Evolutionary conservation across 164 flowering plant genomes (phyloP).

Genomic region (Liquidambar formosana): DNA sequence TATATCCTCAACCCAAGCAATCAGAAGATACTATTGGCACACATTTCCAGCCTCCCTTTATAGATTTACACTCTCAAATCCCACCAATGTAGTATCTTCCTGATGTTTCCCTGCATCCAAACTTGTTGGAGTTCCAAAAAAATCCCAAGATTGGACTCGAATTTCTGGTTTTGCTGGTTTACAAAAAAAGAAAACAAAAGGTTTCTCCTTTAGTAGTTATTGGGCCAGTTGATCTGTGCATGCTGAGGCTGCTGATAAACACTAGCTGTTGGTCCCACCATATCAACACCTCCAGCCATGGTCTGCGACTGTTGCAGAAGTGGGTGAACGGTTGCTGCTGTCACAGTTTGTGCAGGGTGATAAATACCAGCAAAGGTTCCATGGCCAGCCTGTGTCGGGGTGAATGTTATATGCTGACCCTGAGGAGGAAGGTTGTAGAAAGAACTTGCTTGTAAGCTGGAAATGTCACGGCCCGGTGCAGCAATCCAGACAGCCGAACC

Average conservation of each 20-base stretch:
- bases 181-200: constrained; percentile 11
- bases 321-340: constrained; percentile 67
- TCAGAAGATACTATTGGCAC: constrained; percentile 22
- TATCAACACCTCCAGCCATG: constrained; percentile 71
- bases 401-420: constrained; percentile 70
- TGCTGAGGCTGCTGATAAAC: constrained; percentile 87
- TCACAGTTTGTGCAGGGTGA: constrained; percentile 69
- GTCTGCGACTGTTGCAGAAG: constrained; percentile 81
- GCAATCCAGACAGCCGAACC: constrained; percentile 83
- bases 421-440: constrained; percentile 81
- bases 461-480: constrained; percentile 65
- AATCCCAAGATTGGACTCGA: constrained; percentile 16
- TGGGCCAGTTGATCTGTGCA: constrained; percentile 82
- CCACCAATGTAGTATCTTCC: constrained; percentile 22
- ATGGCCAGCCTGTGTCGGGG: constrained; percentile 70
- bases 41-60: constrained; percentile 23
- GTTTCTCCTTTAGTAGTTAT: constrained; percentile 51
- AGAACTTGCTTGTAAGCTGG: constrained; percentile 64
- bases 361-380: constrained; percentile 66
- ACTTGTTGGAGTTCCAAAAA: constrained; percentile 20
- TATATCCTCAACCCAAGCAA: constrained; percentile 31
- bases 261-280: constrained; percentile 65
- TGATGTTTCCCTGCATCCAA: constrained; percentile 12
- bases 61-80: constrained; percentile 36
- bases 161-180: constrained; percentile 11